Base-by-base conservation (phyloP, 139 green algal species). In the Chlorella sp. region DNA sequence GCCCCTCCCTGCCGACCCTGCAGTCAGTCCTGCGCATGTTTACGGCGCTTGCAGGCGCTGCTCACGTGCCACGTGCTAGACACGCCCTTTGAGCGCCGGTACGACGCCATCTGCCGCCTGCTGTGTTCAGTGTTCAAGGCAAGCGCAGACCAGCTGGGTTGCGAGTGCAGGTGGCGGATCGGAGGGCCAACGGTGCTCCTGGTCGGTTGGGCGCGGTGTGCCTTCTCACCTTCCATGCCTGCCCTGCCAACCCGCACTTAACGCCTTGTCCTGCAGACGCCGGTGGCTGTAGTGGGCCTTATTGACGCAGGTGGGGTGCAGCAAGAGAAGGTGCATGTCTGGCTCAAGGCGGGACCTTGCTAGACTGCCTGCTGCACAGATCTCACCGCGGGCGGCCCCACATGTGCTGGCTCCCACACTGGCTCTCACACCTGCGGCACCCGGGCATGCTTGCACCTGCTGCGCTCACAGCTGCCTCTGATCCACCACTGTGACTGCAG, bases 61-160 rank as follows among this genome's bases (percentile, higher is more conserved):
- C 51, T 60, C 38, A 38, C 72, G 38, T 82, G 76, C 76, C 70
- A 82, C 26, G 46, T 41, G n/a, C 81, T 85, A 38, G 81, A 85
- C 69, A 85, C 81, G 6, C 40, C 40, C 6, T 60, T 43, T 32
- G 77, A 83, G 77, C 77, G 77, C 17, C 81, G 81, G 11, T 85
- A 73, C 40, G 81, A 85, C 51, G 60, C 16, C 81, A 85, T 85
- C 54, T 73, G 51, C 36, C 40, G 34, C 26, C 81, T 85, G 68
- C 69, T 85, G 32, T 43, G 72, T 16, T 56, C 58, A 1, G 80
- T 85, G 32, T 79, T 85, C 38, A 38, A 85, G 48, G 81, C 69
- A 44, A 22, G 40, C 36, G 70, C 9, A 17, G 7, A 60, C 24
- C 46, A 11, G 11, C n/a, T n/a, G n/a, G n/a, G n/a, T n/a, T n/a